phyloP scores from a whole-genome alignment of 306 rosid genomes.

The Alnus glutinosa region DNA sequence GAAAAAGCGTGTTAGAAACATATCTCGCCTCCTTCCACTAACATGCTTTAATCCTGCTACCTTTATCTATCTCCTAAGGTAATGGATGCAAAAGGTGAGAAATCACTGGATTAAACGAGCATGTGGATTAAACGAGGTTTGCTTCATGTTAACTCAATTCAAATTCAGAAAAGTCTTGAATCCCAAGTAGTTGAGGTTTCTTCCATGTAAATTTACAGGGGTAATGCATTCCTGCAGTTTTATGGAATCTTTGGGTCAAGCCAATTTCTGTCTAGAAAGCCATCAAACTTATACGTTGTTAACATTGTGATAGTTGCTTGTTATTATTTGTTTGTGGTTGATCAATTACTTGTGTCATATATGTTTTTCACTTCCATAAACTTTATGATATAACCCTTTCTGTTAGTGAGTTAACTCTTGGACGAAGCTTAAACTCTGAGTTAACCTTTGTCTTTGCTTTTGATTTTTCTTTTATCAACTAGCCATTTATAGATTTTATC shows the following conservation, averaged over 20 bases:
- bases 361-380: not conserved
- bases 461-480: no score
- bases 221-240: no score
- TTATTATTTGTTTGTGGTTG: not conserved
- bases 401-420: not conserved
- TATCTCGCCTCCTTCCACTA: not conserved
- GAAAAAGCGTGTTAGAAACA: not conserved
- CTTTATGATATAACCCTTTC: not conserved
- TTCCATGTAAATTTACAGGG: not conserved
- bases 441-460: no score
- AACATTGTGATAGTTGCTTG: not conserved
- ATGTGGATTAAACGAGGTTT: conserved; percentile 94
- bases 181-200: not conserved
- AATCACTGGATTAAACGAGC: conserved; percentile 72
- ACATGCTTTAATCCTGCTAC: conserved; percentile 11
- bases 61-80: conserved; percentile 47
- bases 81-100: conserved; percentile 72
- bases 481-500: no score
- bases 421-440: no score
- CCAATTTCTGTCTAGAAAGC: not conserved
- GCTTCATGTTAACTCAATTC: conserved; percentile 11
- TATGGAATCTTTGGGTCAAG: not conserved
- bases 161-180: no score
- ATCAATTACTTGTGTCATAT: not conserved
- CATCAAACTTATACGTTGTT: not conserved